Evolutionary conservation across 2,329 filamentous ascomycete genomes (phyloP).

Genomic region (Pseudogymnoascus sp.): DNA sequence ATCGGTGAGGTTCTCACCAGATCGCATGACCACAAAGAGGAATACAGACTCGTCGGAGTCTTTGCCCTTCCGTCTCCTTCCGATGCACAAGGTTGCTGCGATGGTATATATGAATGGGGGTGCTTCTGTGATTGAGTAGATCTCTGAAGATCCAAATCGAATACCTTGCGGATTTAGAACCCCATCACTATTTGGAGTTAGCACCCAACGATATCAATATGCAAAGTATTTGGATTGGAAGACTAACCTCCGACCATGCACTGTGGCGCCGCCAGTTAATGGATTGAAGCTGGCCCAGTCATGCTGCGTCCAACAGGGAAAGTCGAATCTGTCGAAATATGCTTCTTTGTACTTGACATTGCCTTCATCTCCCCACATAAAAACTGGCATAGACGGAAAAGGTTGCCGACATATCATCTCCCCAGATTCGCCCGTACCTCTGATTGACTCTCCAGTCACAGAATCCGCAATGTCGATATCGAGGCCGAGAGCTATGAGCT

Average conservation of each 20-base stretch:
- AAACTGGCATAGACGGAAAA: slow-evolving; percentile 40
- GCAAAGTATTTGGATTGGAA: background rate
- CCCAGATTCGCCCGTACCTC: slow-evolving; percentile 31
- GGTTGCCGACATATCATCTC: slow-evolving; percentile 40
- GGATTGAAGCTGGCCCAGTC: slow-evolving; percentile 39
- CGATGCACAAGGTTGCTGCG: slow-evolving; percentile 20
- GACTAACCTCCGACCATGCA: slow-evolving; percentile 32
- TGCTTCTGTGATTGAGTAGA: slow-evolving; percentile 34
- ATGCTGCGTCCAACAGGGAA: slow-evolving; percentile 39
- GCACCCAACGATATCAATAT: slow-evolving; percentile 12
- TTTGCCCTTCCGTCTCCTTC: slow-evolving; percentile 13
- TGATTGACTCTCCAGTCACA: slow-evolving; percentile 30
- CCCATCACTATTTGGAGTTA: slow-evolving; percentile 8
- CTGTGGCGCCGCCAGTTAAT: slow-evolving; percentile 33
- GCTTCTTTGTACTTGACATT: slow-evolving; percentile 35
- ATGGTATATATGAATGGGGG: slow-evolving; percentile 29
- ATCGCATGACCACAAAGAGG: slow-evolving; percentile 22
- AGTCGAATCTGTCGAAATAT: slow-evolving; percentile 39
- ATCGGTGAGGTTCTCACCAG: slow-evolving; percentile 11
- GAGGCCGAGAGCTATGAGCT: slow-evolving; percentile 38
- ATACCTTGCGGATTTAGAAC: slow-evolving; percentile 8
- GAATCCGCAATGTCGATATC: slow-evolving; percentile 38
- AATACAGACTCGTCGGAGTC: slow-evolving; percentile 22
- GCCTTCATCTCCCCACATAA: slow-evolving; percentile 38
- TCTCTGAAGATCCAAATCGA: slow-evolving; percentile 10